Evolutionary conservation across 1,139 yeast species (phyloP), one percentile per base, ranked within the genome.

Genomic region (Candida sanyaensis): DNA sequence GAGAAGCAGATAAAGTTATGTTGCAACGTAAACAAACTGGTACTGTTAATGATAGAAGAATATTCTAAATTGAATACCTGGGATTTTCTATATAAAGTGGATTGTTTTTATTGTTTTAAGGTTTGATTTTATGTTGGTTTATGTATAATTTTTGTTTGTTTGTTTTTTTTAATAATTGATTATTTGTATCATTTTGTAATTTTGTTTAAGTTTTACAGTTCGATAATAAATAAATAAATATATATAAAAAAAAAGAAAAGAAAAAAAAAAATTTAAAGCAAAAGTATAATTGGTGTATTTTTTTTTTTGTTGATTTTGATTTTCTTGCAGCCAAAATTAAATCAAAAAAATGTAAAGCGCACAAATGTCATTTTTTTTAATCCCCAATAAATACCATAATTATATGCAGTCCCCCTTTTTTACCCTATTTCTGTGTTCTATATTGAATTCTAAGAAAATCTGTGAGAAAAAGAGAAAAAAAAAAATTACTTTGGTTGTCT

Each of bases 1-100:
- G 51, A 24, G 62, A 62, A 36, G 71, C 73, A 8, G 57, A 55
- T 31, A 37, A 42, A 28, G 57, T 64, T 4, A 65, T 71, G 71
- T 47, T 48, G 17, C 57, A 58, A 17, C 48, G 72, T 38, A 65
- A 64, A 49, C 50, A 51, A 10, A 50, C 47, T 9, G 69, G 69
- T 2, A 45, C 53, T 8, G 61, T 55, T 23, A 55, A 53, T 42
- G 61, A 60, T 50, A 48, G 64, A 53, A 53, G 63, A 48, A 55
- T 60, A 4, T 52, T 52, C 36, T 55, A 31, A 37, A 17, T 2
- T 17, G 21, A 17, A 17, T 17, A 17, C 21, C 2, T 2, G 3
- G 21, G 21, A 3, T 17, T 17, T 17, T 17, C 21, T 17, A 17
- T 2, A 17, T 17, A 17, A 17, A 17, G 21, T 17, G 21, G 21